These are phyloP conservation scores for Scutellaria baicalensis DNA, from an alignment of 257 asterid species.

Conservation along the genomic window DNA sequence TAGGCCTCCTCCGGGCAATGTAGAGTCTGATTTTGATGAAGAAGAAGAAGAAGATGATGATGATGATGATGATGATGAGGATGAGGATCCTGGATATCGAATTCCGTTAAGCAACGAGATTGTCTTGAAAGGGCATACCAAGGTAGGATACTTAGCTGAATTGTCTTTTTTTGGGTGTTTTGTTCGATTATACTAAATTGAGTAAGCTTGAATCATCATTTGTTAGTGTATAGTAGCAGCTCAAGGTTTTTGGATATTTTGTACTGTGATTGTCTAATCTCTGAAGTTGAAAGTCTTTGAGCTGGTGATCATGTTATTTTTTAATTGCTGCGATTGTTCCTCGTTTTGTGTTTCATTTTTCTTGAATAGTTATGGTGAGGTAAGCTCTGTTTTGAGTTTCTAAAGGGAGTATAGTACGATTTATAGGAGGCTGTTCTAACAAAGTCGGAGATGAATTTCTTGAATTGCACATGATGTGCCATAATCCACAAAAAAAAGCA, in stretches of 20 bases:
- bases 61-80: slow-evolving; percentile 51
- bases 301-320: neutral
- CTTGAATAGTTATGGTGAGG: neutral
- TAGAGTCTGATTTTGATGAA: slow-evolving; percentile 18
- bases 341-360: neutral
- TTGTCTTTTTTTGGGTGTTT: neutral
- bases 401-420: neutral
- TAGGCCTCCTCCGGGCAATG: slow-evolving; percentile 32
- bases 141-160: slow-evolving; percentile 34
- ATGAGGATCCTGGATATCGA: slow-evolving; percentile 42
- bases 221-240: neutral
- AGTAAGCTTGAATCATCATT: neutral
- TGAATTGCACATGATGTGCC: neutral
- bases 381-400: neutral
- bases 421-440: neutral
- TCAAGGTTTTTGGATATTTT: neutral
- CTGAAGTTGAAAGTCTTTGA: neutral
- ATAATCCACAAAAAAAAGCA: neutral
- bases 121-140: slow-evolving; percentile 84
- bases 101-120: slow-evolving; percentile 94
- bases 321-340: neutral
- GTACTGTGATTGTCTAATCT: neutral
- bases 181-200: neutral
- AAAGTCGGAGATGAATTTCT: neutral
- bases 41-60: slow-evolving; percentile 58